These are phyloP conservation scores for Sclerotiophoma versabilis DNA, from an alignment of 2,329 filamentous ascomycete species.

Conservation along the genomic window DNA sequence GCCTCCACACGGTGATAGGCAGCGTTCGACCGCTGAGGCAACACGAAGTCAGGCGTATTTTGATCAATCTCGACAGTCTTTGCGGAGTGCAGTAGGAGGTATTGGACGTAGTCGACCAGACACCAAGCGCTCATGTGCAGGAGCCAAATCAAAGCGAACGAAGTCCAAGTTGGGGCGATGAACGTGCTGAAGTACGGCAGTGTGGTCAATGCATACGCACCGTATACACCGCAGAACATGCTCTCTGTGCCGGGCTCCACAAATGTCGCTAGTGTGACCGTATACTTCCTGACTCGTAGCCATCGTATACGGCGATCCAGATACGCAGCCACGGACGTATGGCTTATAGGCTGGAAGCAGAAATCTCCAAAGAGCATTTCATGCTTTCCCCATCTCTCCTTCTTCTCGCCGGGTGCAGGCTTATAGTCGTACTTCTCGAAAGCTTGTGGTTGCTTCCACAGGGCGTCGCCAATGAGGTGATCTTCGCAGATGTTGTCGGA, in stretches of 20 bases:
- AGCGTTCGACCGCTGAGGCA: conserved; percentile 50
- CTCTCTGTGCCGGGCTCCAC: conserved; percentile 93
- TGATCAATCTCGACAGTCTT: conserved; percentile 73
- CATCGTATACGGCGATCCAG: conserved; percentile 83
- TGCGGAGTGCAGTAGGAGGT: conserved; percentile 75
- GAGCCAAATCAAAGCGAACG: conserved; percentile 72
- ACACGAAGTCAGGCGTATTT: conserved; percentile 77
- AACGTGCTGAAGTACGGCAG: conserved; percentile 69
- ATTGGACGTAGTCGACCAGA: conserved; percentile 75
- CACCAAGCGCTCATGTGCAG: conserved; percentile 74
- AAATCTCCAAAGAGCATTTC: conserved; percentile 84
- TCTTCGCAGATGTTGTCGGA: conserved; percentile 97
- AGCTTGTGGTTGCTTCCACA: conserved; percentile 72
- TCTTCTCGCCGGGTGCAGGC: conserved; percentile 33
- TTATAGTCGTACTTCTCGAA: conserved; percentile 39
- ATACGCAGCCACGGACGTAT: conserved; percentile 80
- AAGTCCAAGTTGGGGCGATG: conserved; percentile 70
- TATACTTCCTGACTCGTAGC: conserved; percentile 94
- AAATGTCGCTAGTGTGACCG: conserved; percentile 84
- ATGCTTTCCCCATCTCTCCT: conserved; percentile 72
- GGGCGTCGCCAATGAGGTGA: conserved; percentile 88
- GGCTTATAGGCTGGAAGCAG: conserved; percentile 86
- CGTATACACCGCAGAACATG: conserved; percentile 81
- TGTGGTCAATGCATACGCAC: conserved; percentile 79
- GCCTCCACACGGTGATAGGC: conserved; percentile 36